Evolutionary conservation across 148 eudicot species (phyloP).

Genomic region (Drosera capensis): DNA sequence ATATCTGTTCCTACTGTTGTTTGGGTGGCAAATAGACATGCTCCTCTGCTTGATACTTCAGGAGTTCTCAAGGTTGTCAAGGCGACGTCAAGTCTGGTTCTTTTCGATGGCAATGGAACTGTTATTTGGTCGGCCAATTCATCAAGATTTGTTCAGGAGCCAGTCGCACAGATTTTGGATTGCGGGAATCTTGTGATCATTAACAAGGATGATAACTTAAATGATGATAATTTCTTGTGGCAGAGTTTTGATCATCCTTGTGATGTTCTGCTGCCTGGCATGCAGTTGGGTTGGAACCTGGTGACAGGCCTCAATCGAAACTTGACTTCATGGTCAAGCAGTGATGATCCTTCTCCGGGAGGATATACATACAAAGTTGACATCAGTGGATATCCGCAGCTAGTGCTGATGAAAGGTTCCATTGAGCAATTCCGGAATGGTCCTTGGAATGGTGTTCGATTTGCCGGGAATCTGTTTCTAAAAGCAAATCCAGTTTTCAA

Average conservation of each 20-base stretch:
- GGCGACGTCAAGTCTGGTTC: not conserved
- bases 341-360: slow-evolving; percentile 23
- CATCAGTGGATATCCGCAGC: slow-evolving; percentile 18
- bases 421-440: slow-evolving; percentile 1
- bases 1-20: slow-evolving; percentile 17
- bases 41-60: slow-evolving; percentile 17
- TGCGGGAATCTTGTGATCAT: slow-evolving; percentile 27
- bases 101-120: slow-evolving; percentile 6
- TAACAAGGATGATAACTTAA: slow-evolving; percentile 9
- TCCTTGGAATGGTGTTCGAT: slow-evolving; percentile 18
- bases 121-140: slow-evolving; percentile 1
- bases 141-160: not conserved
- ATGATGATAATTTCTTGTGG: slow-evolving; percentile 17
- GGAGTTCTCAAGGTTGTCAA: slow-evolving; percentile 21
- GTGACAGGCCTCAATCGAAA: slow-evolving; percentile 7
- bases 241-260: slow-evolving; percentile 29
- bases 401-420: slow-evolving; percentile 1
- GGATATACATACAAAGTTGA: slow-evolving; percentile 9
- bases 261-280: slow-evolving; percentile 11
- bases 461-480: slow-evolving; percentile 6
- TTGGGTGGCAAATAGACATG: slow-evolving; percentile 69
- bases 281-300: slow-evolving; percentile 17
- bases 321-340: slow-evolving; percentile 17
- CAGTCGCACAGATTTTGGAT: not conserved
- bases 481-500: slow-evolving; percentile 5